Conservation (phyloP, 805 yeast genomes). For the Yamadazyma philogaea region DNA sequence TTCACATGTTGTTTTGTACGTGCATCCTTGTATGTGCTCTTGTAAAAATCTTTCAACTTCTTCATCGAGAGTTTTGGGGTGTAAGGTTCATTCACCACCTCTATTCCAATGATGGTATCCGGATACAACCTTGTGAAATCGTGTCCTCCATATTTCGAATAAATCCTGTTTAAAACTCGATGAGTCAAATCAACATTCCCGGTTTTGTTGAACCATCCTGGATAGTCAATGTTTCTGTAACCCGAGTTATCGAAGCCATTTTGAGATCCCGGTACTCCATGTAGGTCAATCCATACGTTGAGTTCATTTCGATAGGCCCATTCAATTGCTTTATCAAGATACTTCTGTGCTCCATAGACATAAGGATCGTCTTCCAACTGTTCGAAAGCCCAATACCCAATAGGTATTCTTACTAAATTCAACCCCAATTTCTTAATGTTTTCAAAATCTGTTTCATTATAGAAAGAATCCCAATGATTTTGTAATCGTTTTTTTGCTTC, state of each 20-base stretch:
- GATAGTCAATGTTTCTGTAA: constrained; percentile 42
- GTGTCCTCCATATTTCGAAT: constrained; percentile 31
- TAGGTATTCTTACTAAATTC: constrained; percentile 69
- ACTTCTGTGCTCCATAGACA: constrained; percentile 63
- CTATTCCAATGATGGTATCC: constrained; percentile 39
- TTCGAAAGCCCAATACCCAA: constrained; percentile 81
- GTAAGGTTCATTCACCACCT: constrained; percentile 41
- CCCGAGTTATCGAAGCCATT: constrained; percentile 89
- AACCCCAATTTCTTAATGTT: constrained; percentile 53
- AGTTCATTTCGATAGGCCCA: constrained; percentile 65
- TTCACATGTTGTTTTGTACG: constrained; percentile 27
- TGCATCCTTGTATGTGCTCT: constrained; percentile 30
- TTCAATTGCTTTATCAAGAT: constrained; percentile 60
- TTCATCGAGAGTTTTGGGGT: constrained; percentile 22
- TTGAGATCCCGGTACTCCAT: constrained; percentile 83
- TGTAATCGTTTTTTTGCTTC: constrained; percentile 42
- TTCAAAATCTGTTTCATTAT: constrained; percentile 55
- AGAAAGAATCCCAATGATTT: constrained; percentile 58
- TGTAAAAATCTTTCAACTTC: constrained; percentile 27
- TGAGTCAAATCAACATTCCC: constrained; percentile 27
- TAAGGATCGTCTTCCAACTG: constrained; percentile 53
- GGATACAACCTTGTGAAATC: constrained; percentile 12
- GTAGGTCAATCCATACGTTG: constrained; percentile 73
- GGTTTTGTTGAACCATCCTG: constrained; percentile 34
- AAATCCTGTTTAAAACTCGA: constrained; percentile 32